Base-by-base conservation (phyloP, 2,329 filamentous ascomycete species). In the Furcasterigmium furcatum region DNA sequence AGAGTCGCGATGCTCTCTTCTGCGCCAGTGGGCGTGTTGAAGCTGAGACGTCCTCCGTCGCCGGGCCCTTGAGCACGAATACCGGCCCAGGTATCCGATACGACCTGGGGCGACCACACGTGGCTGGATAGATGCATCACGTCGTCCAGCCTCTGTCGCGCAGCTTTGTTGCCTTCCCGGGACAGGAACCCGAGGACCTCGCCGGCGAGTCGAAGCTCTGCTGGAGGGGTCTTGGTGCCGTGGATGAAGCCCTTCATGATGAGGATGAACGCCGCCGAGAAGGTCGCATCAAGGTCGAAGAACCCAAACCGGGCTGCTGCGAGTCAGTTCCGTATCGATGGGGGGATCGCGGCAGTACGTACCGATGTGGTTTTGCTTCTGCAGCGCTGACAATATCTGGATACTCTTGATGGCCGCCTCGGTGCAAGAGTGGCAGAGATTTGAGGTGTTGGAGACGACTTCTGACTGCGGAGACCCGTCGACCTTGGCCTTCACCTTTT, bases 401-500 rank as follows among this genome's bases (percentile, higher is more conserved):
- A 60, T 59, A 12, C 51, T 60, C 24, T 58, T 59, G 13, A 49
- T 46, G 0, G 58, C 57, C 1, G 58, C 55, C n/a, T 59, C 57
- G 5, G 54, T 54, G 16, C 57, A 59, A 5, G 58, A 51, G 27
- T 52, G 44, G 18, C 54, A 60, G 0, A 60, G 45, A 2, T 53
- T 50, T 1, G 48, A 50, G 12, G 48, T 48, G 16, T 46, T 46
- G 0, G 45, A 44, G 4, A 58, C 54, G 4, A 52, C 45, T 1
- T 55, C 51, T 2, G 55, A 48, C 8, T 53, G 49, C 3, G 53
- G 44, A 2, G 47, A 46, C 2, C 49, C 46, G 10, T 58, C 42
- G 4, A 61, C 55, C 27, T 59, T 59, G 19, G 60, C 58, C 25
- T 61, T 61, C 20, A 59, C 58, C 12, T 54, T 46, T 18, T 60